Base-by-base conservation (phyloP, 2,329 filamentous ascomycete genomes). In the Cytospora paraplurivora region DNA sequence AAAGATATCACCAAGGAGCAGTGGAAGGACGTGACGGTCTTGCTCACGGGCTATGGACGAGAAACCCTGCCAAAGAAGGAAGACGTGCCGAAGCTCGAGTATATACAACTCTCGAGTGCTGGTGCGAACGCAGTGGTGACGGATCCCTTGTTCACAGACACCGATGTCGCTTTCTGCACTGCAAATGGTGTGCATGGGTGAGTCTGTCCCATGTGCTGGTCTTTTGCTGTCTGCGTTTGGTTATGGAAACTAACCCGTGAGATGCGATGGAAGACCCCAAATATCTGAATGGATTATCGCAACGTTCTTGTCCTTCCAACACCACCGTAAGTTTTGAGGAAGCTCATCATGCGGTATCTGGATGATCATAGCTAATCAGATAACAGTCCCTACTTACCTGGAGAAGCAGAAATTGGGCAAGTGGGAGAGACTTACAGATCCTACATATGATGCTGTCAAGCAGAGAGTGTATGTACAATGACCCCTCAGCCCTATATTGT, bases 151-250 rank as follows among this genome's bases (percentile, higher is more conserved):
- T 86, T 82, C 64, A 76, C 72, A 27, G 80, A 84, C 27, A 83
- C 79, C 0, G 75, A 83, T 56, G 73, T 85, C 8, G 70, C 74
- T 0, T 83, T 87, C 65, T 82, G 79, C 52, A 84, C 83, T 0
- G 82, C 82, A 0, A 86, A 84, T 63, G 84, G 84, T 0, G 80
- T 86, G n/a, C 82, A 85, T 49, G 82, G 82, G 82, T 84, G 66
- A 71, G 78, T 70, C 34, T 19, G 21, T 33, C 17, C 13, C 2
- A 19, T 5, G 5, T n/a, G 17, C 5, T 5, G 8, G 12, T 17
- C 13, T 52, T 7, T 2, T 33, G 17, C 2, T 34, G 10, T 11
- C 12, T 17, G 11, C n/a, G 3, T 44, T 6, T 7, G 2, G 11
- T 11, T n/a, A 11, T 17, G 34, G 10, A 15, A 32, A 12, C 19